Evolutionary conservation across 257 asterid genomes (phyloP), one percentile per base, ranked within the genome.

Genomic region (Fraxinus pennsylvanica): DNA sequence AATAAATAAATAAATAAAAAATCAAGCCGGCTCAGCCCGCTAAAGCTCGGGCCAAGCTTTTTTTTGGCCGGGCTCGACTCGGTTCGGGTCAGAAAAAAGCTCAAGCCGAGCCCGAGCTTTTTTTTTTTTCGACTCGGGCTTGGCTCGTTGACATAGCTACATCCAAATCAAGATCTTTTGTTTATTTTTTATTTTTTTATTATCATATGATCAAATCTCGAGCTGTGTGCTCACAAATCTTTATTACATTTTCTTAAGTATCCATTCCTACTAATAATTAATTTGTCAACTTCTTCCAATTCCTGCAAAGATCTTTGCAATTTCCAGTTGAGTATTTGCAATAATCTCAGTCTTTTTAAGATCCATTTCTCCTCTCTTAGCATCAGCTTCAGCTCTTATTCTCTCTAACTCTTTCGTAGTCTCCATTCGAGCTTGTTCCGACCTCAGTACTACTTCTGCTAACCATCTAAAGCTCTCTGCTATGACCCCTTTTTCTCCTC

Each of bases 331-430:
- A 79, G 96, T 88, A 67, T 87, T 87, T 30, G 96, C 97, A 15
- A 91, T 90, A 25, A 91, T 92, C 84, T 92, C 92, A 0, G 96
- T 91, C 41, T 94, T 52, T 78, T 83, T 90, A 47, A 90, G 97
- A 57, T 91, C 97, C 86, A 92, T 85, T 78, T 92, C 97, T 50
- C 88, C 94, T 74, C 96, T 89, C 87, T 88, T 92, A 13, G 83
- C 90, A 66, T 92, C 97, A 0, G 94, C 88, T 54, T 91, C 97
- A 0, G 88, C 95, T 65, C 97, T 85, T 91, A 91, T 91, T 50
- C 88, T 82, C 89, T 91, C 97, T 0, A 92, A 79, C 77, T 92
- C 97, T 74, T 81, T 85, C 91, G 91, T 87, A 14, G 94, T 87
- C 80, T 87, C 97, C 92, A 90, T 82, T 22, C 97, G 84, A 0